Base-by-base conservation (phyloP, 2,329 filamentous ascomycete genomes). In the Endothia cerciana region DNA sequence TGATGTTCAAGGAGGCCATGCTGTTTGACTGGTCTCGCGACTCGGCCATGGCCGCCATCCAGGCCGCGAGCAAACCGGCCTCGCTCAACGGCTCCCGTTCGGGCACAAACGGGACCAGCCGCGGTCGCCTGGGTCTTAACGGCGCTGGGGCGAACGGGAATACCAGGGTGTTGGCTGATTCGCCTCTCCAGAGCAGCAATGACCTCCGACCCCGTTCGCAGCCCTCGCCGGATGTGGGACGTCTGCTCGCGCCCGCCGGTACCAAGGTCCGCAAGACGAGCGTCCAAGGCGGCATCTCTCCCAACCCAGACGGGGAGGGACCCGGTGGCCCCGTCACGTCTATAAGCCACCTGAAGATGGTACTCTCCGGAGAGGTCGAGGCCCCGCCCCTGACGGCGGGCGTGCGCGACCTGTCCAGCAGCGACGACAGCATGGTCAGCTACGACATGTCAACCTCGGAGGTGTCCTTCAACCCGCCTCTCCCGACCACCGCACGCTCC, bases 1-100 rank as follows among this genome's bases (percentile, higher is more conserved):
- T 80, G 19, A 83, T 81, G 36, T 86, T 93, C 71, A 88, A 85
- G 70, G 91, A 95, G 68, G 86, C 92, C 70, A 91, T 97, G 85
- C 80, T 93, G 65, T 82, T 86, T 25, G 87, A 91, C 58, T 97
- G 94, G 94, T 90, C 88, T 47, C 89, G 89, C 73, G 93, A 97
- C 28, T 79, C 82, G 17, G 91, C 91, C 40, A 80, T 95, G 62
- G 85, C 89, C 13, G 83, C 86, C 45, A 84, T 92, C 59, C 87
- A 91, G 66, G 87, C 91, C 64, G 86, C 83, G 60, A 89, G 89
- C 71, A 91, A 89, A 71, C 87, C 91, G 0, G 86, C 87, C 15
- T 97, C 93, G 4, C 80, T 96, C 63, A 91, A 83, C 63, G 93
- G 92, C 28, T 96, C 93, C 2, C 88, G 87, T 69, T 83, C 86